These are phyloP conservation scores for Podila epicladia DNA, from an alignment of 192 early-diverging fungal species.

Conservation along the genomic window DNA sequence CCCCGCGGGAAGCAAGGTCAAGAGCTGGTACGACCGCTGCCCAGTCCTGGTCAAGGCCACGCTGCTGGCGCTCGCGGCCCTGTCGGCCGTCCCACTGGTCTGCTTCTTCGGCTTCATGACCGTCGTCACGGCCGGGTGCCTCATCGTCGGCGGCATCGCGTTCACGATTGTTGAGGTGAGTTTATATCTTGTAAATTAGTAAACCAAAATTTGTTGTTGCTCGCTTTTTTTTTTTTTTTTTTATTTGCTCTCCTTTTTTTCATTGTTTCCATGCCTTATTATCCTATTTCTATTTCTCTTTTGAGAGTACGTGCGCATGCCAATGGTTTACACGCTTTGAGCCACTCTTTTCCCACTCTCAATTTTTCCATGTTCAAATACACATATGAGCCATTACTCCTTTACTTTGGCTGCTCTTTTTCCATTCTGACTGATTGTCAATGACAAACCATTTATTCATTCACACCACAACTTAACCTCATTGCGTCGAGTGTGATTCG, in stretches of 20 bases:
- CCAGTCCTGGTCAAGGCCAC: background rate
- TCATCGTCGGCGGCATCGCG: constrained; percentile 15
- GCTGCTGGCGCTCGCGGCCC: background rate
- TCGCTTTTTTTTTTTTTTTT: too few species aligned
- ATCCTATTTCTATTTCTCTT: too few species aligned
- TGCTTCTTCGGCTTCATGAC: constrained; percentile 26
- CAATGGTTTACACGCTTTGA: background rate
- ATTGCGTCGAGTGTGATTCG: too few species aligned
- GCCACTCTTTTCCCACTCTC: background rate
- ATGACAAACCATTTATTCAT: too few species aligned
- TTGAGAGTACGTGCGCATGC: background rate
- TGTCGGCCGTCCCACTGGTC: constrained; percentile 15
- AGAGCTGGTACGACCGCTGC: background rate
- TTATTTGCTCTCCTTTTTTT: too few species aligned
- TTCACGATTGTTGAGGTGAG: constrained; percentile 23
- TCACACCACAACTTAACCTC: too few species aligned
- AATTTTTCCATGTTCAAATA: background rate
- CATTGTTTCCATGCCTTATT: too few species aligned
- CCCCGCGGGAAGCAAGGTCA: background rate
- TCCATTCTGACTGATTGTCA: too few species aligned
- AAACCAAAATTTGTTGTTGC: too few species aligned
- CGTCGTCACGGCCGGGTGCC: constrained; percentile 17
- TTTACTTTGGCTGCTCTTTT: too few species aligned
- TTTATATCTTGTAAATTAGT: background rate
- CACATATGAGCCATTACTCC: too few species aligned